Evolutionary conservation across 805 yeast genomes (phyloP).

Genomic region (Myxozyma kluyveri): DNA sequence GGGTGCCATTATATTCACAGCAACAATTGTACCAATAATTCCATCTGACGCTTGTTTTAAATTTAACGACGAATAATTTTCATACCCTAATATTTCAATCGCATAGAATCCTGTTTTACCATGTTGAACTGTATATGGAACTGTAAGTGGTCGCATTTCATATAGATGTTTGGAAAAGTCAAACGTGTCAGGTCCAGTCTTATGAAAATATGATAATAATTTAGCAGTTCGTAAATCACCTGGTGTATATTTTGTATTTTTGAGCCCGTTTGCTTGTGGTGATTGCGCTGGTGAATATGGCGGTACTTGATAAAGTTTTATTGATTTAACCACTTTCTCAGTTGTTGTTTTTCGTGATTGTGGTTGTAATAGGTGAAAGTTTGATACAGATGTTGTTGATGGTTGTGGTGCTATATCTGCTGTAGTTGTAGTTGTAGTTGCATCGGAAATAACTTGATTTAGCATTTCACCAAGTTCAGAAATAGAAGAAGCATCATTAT

Average conservation of each 20-base stretch:
- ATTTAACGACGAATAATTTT: slow-evolving; percentile 23
- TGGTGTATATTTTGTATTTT: slow-evolving; percentile 22
- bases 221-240: slow-evolving; percentile 34
- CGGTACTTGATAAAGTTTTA: background rate
- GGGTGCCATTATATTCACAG: slow-evolving; percentile 28
- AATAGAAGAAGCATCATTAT: slow-evolving; percentile 20
- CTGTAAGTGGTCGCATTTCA: slow-evolving; percentile 35
- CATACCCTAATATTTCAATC: slow-evolving; percentile 25
- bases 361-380: too few relatives aligned
- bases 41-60: slow-evolving; percentile 32
- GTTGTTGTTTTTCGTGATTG: background rate
- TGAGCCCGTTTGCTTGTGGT: background rate
- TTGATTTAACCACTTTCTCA: background rate
- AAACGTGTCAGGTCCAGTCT: slow-evolving; percentile 9
- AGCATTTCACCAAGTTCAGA: slow-evolving; percentile 30
- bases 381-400: too few relatives aligned
- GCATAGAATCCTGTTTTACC: slow-evolving; percentile 36
- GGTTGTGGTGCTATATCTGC: too few relatives aligned
- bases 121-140: slow-evolving; percentile 31
- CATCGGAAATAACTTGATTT: slow-evolving; percentile 22
- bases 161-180: slow-evolving; percentile 37
- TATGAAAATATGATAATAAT: slow-evolving; percentile 35
- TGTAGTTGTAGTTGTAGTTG: too few relatives aligned
- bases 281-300: background rate
- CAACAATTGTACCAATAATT: slow-evolving; percentile 40